These are phyloP conservation scores for Penicillium tannophilum DNA, from an alignment of 495 filamentous ascomycete genomes.

Conservation along the genomic window DNA sequence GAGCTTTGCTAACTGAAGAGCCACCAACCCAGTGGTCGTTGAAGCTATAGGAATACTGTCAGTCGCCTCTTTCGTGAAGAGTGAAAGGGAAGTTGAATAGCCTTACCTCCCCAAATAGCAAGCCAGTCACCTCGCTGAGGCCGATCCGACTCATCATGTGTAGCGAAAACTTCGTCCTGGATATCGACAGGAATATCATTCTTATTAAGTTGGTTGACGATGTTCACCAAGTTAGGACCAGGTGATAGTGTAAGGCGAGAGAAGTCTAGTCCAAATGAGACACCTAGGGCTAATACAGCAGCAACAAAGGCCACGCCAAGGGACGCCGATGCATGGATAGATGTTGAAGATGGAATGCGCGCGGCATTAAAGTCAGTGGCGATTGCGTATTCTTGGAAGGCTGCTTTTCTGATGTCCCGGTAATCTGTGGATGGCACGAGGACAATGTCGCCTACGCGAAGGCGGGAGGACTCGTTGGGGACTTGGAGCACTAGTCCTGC, in stretches of 20 bases:
- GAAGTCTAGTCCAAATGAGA: slow-evolving; percentile 65
- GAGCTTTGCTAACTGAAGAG: slow-evolving; percentile 62
- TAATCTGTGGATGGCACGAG: slow-evolving; percentile 71
- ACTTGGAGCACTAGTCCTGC: slow-evolving; percentile 59
- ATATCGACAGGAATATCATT: slow-evolving; percentile 55
- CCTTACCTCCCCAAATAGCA: slow-evolving; percentile 67
- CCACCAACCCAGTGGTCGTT: slow-evolving; percentile 61
- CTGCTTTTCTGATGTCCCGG: slow-evolving; percentile 66
- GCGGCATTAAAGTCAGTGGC: slow-evolving; percentile 65
- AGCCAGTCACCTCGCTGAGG: slow-evolving; percentile 61
- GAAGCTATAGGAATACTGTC: slow-evolving; percentile 39
- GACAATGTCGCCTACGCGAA: slow-evolving; percentile 59
- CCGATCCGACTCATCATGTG: slow-evolving; percentile 43
- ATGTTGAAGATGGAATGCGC: slow-evolving; percentile 50
- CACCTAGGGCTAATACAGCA: slow-evolving; percentile 57
- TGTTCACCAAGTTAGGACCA: slow-evolving; percentile 56
- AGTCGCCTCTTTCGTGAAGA: neutral
- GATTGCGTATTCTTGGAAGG: slow-evolving; percentile 69
- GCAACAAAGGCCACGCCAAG: slow-evolving; percentile 68
- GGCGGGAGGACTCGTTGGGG: slow-evolving; percentile 40
- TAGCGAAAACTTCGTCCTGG: slow-evolving; percentile 52
- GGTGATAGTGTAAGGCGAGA: slow-evolving; percentile 28
- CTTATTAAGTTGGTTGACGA: slow-evolving; percentile 40
- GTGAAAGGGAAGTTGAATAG: neutral
- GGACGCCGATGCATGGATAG: slow-evolving; percentile 55